Evolutionary conservation across 192 early-diverging fungal species (phyloP).

Genomic region (Podila epicladia): DNA sequence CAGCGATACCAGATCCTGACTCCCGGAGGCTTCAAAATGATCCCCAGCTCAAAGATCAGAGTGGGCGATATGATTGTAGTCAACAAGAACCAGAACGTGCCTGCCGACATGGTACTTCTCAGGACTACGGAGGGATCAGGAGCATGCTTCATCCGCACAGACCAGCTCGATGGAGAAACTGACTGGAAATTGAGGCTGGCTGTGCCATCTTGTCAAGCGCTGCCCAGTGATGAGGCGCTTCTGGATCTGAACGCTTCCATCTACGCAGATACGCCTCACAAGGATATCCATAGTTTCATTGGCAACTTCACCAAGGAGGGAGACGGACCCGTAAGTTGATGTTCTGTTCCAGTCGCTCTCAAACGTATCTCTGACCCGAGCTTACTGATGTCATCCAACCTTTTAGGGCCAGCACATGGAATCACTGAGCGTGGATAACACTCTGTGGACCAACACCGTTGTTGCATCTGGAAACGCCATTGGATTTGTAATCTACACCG

Average conservation of each 20-base stretch:
- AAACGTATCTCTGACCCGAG: not conserved
- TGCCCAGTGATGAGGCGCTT: slow-evolving; percentile 67
- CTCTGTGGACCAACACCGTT: slow-evolving; percentile 95
- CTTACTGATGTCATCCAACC: not conserved
- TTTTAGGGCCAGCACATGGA: slow-evolving; percentile 60
- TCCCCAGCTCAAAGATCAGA: slow-evolving; percentile 83
- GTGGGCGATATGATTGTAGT: slow-evolving; percentile 92
- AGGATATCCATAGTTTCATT: slow-evolving; percentile 93
- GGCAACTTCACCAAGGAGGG: slow-evolving; percentile 71
- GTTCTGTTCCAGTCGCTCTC: not conserved
- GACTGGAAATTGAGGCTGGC: slow-evolving; percentile 97
- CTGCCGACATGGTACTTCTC: slow-evolving; percentile 91
- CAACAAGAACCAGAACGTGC: slow-evolving; percentile 89
- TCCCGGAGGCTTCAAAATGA: slow-evolving; percentile 49
- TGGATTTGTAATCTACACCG: slow-evolving; percentile 91
- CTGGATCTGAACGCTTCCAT: slow-evolving; percentile 73
- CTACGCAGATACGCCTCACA: slow-evolving; percentile 90
- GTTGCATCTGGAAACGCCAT: slow-evolving; percentile 90
- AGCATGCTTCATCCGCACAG: slow-evolving; percentile 94
- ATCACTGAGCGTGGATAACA: slow-evolving; percentile 88
- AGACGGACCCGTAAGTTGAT: slow-evolving; percentile 34
- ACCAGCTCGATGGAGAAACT: slow-evolving; percentile 97
- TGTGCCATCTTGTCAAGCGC: slow-evolving; percentile 81
- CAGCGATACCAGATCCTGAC: slow-evolving; percentile 79
- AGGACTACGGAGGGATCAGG: slow-evolving; percentile 85